These are phyloP conservation scores for Hysterium pulicare DNA, from an alignment of 2,329 filamentous ascomycete genomes.

Conservation along the genomic window DNA sequence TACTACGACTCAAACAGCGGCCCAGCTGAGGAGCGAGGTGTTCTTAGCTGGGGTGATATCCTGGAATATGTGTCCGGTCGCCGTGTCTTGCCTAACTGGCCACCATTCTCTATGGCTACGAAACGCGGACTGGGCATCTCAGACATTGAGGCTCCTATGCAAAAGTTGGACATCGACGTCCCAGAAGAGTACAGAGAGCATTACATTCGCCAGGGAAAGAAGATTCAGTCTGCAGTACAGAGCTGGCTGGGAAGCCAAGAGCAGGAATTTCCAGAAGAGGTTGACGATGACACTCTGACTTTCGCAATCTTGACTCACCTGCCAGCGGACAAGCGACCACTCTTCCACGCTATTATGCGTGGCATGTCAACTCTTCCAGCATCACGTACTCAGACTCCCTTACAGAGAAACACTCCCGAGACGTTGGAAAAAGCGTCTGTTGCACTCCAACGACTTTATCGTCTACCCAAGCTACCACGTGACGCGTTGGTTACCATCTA, in stretches of 20 bases:
- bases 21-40: conserved; percentile 51
- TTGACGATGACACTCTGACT: conserved; percentile 88
- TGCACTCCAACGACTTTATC: conserved; percentile 81
- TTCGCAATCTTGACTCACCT: conserved; percentile 93
- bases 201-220: conserved; percentile 86
- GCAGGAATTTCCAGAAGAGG: conserved; percentile 76
- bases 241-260: conserved; percentile 82
- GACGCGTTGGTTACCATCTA: conserved; percentile 85
- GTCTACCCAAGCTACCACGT: conserved; percentile 67
- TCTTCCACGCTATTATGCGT: conserved; percentile 77
- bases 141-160: conserved; percentile 57
- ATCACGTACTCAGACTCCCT: conserved; percentile 65
- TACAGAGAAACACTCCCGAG: conserved; percentile 60
- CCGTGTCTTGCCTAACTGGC: conserved; percentile 82
- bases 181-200: conserved; percentile 91
- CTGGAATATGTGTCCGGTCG: conserved; percentile 88
- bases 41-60: conserved; percentile 92
- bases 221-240: conserved; percentile 87
- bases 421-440: conserved; percentile 71
- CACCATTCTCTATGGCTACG: conserved; percentile 62
- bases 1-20: too few relatives aligned
- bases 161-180: conserved; percentile 87
- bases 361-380: conserved; percentile 52
- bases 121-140: conserved; percentile 59
- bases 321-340: conserved; percentile 68